Evolutionary conservation across 2,329 filamentous ascomycete species (phyloP), one percentile per base, ranked within the genome.

Genomic region (Fusarium sp.): DNA sequence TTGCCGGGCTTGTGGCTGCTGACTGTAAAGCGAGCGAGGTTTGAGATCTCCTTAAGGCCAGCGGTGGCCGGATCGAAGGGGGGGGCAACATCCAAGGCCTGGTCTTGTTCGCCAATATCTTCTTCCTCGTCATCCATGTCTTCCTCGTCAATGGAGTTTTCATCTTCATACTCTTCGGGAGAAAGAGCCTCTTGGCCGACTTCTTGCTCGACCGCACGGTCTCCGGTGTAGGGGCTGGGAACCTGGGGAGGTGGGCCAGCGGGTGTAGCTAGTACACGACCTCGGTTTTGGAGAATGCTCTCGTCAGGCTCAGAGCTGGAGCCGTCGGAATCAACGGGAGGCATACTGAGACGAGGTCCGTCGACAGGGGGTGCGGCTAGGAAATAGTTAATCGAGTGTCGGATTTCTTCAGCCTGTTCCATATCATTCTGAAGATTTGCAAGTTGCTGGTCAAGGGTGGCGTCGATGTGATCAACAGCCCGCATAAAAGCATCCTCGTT

Each of bases 1-100:
- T 91, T 93, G 39, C 92, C 92, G 1, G 91, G 92, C 79, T 96
- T 96, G 74, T 89, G 89, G 74, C 88, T 92, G 76, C 90, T 93
- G 70, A 95, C 92, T 13, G 91, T 94, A 83, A 93, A 95, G 68
- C 90, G 91, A 32, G 92, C 92, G 20, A 96, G 84, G 65, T 93
- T 94, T 72, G 91, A 93, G 76, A 96, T 95, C 76, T 96, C 93
- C 77, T 94, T 94, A 65, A 95, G 82, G 43, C 89, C 79, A 58
- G 77, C 84, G 13, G 84, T 75, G 19, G 83, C 83, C 19, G 83
- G 79, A 15, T 88, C 81, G 56, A 89, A 83, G 52, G 89, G 86
- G 1, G 76, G 74, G 6, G 75, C 68, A 19, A 73, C 76, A 4
- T 70, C 66, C 7, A 55, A 56, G 22, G 19, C 59, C 22, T 67